A percentile compares a stretch with the other conserved stretches of the same genome.
phyloP scores from a whole-genome alignment of 2,329 filamentous ascomycete genomes.

The Fusarium pininemorale region DNA sequence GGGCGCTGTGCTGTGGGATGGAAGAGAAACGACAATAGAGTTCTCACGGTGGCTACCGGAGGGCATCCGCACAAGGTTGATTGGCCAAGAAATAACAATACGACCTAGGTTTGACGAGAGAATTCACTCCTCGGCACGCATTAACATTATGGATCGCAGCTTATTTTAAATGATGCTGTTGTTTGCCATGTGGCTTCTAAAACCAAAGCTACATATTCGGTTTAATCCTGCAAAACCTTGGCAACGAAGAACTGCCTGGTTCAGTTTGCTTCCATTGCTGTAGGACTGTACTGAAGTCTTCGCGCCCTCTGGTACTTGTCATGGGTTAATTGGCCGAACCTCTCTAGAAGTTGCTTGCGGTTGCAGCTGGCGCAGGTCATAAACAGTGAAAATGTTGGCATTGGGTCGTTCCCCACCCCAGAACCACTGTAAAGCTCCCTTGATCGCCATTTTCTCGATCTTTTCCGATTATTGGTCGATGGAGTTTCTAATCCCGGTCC shows the following conservation, averaged over 20 bases:
- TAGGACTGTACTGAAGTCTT: not conserved
- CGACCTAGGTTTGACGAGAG: not conserved
- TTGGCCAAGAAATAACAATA: conserved; percentile 2
- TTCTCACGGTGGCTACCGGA: conserved; percentile 20
- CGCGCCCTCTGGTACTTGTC: not conserved
- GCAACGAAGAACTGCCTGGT: not conserved
- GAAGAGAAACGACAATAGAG: conserved; percentile 24
- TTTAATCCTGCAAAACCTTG: not conserved
- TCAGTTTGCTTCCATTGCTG: not conserved
- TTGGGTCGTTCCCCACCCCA: not conserved
- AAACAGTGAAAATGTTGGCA: conserved; percentile 15
- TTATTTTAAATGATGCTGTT: not conserved
- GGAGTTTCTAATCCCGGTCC: conserved; percentile 37
- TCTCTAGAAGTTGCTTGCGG: not conserved
- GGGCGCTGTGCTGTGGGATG: not conserved
- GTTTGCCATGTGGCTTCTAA: not conserved
- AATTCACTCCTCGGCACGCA: conserved; percentile 5
- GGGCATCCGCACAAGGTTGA: conserved; percentile 10
- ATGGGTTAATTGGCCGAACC: not conserved
- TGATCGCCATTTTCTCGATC: conserved; percentile 43
- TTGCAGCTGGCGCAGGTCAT: conserved; percentile 10
- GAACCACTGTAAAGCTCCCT: conserved; percentile 18
- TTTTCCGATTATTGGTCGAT: conserved; percentile 49
- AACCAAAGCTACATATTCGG: not conserved
- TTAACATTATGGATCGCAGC: not conserved